Base-by-base conservation (phyloP, 2,329 filamentous ascomycete genomes). In the Coniochaeta prunicola region DNA sequence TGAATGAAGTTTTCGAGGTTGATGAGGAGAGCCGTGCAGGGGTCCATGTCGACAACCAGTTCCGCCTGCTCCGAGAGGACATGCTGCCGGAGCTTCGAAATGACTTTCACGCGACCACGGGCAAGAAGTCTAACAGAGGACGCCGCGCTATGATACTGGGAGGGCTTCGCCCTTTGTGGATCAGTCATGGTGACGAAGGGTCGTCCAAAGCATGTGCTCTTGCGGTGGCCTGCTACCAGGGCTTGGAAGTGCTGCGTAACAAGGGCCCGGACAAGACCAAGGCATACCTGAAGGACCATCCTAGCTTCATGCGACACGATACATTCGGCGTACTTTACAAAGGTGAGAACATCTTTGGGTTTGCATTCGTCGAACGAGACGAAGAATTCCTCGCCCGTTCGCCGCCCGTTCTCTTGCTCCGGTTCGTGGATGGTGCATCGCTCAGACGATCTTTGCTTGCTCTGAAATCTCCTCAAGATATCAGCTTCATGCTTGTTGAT, bases 11-110 rank as follows among this genome's bases (percentile, higher is more conserved):
- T 0, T 69, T 74, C 1, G 70, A 81, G 1, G 60, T 69, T 0
- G 59, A 73, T 1, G 33, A 66, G 13, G 60, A 73, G 1, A 64
- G 68, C 0, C 77, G 83, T 1, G 68, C 78, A 0, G 70, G 70
- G 0, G 69, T 73, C 0, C 85, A 91, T 66, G 69, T 89, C 0
- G 88, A 90, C 64, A 89, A 88, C 65, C 85, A 90, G 57, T 92
- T 89, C 62, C 85, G 89, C 0, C 77, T 91, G 0, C 73, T 90
- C 0, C 75, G 89, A 2, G 87, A 92, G 64, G 88, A 91, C 61
- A 86, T 91, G 78, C 71, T 91, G 0, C 81, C 77, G 0, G 86
- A 88, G 61, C 73, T 92, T 2, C 79, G 84, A 1, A 81, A 85
- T 9, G 86, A 88, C 54, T 68, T 87, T 0, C 77, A 83, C 30